A percentile compares a stretch with the other conserved stretches of the same genome.
phyloP scores from a whole-genome alignment of 805 yeast genomes.

The Saturnispora saitoi region DNA sequence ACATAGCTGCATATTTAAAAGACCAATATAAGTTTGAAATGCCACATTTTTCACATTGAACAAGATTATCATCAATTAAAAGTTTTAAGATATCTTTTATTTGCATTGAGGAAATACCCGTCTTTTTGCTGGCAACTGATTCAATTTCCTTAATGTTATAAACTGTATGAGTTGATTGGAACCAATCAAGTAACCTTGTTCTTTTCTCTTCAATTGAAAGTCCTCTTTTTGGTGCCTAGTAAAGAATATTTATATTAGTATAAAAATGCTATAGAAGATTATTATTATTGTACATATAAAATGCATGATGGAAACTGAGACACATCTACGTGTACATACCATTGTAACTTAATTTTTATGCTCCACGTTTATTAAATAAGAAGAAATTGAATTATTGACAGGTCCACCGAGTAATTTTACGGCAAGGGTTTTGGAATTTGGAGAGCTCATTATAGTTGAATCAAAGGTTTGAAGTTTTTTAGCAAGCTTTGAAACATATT shows the following conservation, averaged over 20 bases:
- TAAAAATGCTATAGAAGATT: too few relatives aligned
- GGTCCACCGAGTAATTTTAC: conserved; percentile 14
- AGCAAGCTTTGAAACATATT: conserved; percentile 7
- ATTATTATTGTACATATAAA: neutral
- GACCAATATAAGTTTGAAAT: conserved; percentile 44
- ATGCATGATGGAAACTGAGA: neutral
- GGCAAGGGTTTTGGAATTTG: conserved; percentile 5
- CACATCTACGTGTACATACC: neutral
- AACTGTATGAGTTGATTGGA: conserved; percentile 33
- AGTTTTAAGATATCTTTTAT: conserved; percentile 41
- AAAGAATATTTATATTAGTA: conserved; percentile 3
- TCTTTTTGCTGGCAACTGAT: conserved; percentile 34
- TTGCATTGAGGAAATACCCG: conserved; percentile 45
- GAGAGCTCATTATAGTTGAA: neutral
- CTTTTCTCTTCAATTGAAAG: conserved; percentile 35
- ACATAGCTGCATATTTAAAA: conserved; percentile 28
- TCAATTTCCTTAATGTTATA: conserved; percentile 47
- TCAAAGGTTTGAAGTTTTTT: conserved; percentile 7
- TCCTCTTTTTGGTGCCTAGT: conserved; percentile 18
- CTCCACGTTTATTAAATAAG: neutral
- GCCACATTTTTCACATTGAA: conserved; percentile 49
- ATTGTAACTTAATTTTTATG: neutral
- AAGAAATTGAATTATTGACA: conserved; percentile 9
- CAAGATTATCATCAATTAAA: conserved; percentile 41
- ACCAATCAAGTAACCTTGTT: conserved; percentile 30